These are phyloP conservation scores for Fusarium camptoceras DNA, from an alignment of 2,329 filamentous ascomycete species.

Conservation along the genomic window DNA sequence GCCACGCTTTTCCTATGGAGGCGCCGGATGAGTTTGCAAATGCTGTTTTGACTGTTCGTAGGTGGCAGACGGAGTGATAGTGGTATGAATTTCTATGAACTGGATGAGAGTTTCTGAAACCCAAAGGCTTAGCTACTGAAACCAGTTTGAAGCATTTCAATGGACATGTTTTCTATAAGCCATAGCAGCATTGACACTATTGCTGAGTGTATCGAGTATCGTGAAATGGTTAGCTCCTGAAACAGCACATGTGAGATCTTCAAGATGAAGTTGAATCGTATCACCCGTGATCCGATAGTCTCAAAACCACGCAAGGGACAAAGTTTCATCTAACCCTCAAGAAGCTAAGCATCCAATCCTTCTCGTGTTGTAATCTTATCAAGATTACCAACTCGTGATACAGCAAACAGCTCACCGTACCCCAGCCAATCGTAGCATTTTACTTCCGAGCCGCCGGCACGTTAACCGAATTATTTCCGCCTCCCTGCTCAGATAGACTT, in stretches of 20 bases:
- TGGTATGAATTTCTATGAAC: neutral
- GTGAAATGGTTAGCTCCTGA: too few species aligned
- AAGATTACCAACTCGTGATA: neutral
- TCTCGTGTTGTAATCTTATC: neutral
- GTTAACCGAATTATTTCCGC: neutral
- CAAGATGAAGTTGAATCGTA: too few species aligned
- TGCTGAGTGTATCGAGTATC: too few species aligned
- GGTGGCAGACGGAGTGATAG: neutral
- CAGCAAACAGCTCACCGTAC: neutral
- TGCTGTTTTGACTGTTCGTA: neutral
- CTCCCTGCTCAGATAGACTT: neutral
- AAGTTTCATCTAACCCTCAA: too few species aligned
- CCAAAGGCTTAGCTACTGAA: too few species aligned
- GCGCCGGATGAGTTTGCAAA: slow-evolving; percentile 1
- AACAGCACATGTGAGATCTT: too few species aligned
- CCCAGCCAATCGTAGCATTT: neutral
- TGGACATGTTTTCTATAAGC: too few species aligned
- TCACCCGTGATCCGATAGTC: too few species aligned
- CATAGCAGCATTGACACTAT: too few species aligned
- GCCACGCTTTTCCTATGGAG: slow-evolving; percentile 18
- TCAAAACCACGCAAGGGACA: too few species aligned
- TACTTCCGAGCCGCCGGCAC: neutral
- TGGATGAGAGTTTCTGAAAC: neutral
- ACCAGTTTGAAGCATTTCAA: too few species aligned
- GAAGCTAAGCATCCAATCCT: neutral